These are phyloP conservation scores for Geotrichum reessii DNA, from an alignment of 1,139 yeast species.

Conservation along the genomic window DNA sequence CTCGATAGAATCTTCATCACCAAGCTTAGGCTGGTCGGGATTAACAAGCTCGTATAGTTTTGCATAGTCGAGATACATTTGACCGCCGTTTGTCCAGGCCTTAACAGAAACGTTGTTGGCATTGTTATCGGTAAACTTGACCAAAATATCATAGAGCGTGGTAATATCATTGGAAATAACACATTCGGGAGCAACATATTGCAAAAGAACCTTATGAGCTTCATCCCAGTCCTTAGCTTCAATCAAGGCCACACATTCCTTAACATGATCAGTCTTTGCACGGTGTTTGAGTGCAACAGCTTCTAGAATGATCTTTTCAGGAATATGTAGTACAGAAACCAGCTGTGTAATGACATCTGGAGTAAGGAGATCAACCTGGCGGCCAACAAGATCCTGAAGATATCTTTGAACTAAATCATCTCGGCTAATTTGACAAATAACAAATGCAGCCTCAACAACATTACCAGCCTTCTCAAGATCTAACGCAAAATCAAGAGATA, in stretches of 20 bases:
- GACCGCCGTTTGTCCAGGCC: slow-evolving; percentile 52
- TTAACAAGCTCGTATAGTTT: slow-evolving; percentile 15
- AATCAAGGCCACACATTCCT: slow-evolving; percentile 57
- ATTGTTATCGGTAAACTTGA: slow-evolving; percentile 41
- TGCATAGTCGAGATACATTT: slow-evolving; percentile 35
- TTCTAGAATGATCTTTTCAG: slow-evolving; percentile 21
- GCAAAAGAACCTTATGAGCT: slow-evolving; percentile 57
- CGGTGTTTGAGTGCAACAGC: slow-evolving; percentile 37
- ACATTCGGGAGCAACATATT: slow-evolving; percentile 62
- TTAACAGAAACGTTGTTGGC: slow-evolving; percentile 33
- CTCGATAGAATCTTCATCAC: not conserved
- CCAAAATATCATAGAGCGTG: slow-evolving; percentile 42
- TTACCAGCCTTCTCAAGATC: slow-evolving; percentile 47
- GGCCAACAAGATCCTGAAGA: slow-evolving; percentile 45
- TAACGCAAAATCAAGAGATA: slow-evolving; percentile 49
- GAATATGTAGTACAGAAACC: slow-evolving; percentile 24
- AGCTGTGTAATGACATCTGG: slow-evolving; percentile 33
- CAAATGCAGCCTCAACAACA: slow-evolving; percentile 58
- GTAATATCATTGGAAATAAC: slow-evolving; percentile 43
- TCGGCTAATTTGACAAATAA: slow-evolving; percentile 48
- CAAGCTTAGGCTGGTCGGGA: not conserved
- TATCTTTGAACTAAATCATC: slow-evolving; percentile 41
- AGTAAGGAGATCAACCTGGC: slow-evolving; percentile 44
- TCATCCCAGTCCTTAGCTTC: slow-evolving; percentile 56
- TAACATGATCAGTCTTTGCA: slow-evolving; percentile 47